Conservation (phyloP, 331 rosid genomes). For the Quercus tomentella region DNA sequence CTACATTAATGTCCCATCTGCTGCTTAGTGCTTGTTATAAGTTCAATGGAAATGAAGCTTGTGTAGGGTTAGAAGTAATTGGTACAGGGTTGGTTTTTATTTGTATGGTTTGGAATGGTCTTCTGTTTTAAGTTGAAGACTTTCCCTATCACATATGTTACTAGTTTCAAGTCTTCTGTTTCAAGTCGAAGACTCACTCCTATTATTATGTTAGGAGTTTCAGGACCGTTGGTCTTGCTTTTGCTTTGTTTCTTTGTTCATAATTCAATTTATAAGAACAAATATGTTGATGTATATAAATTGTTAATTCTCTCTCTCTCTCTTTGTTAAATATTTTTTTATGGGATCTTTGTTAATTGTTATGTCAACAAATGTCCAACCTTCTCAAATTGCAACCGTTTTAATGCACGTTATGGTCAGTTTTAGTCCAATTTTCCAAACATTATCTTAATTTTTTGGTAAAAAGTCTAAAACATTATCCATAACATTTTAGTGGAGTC, state of each 20-base stretch:
- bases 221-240: no score
- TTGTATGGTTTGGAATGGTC: neutral
- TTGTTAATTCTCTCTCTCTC: no score
- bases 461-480: neutral
- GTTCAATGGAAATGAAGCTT: neutral
- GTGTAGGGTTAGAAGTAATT: neutral
- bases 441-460: constrained; percentile 5
- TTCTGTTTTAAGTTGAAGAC: neutral
- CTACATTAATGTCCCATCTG: constrained; percentile 52
- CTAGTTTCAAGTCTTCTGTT: neutral
- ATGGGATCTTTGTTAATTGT: no score
- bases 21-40: constrained; percentile 41
- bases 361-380: no score
- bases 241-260: no score
- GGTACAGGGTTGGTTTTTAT: neutral
- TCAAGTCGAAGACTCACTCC: neutral
- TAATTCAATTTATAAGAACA: no score
- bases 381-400: neutral
- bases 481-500: no score
- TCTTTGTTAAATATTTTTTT: no score
- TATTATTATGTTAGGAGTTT: no score
- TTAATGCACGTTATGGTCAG: neutral
- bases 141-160: neutral
- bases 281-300: no score
- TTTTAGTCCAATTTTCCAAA: constrained; percentile 1